Conservation (phyloP, 192 early-diverging fungal species). For the Coemansia sp. region DNA sequence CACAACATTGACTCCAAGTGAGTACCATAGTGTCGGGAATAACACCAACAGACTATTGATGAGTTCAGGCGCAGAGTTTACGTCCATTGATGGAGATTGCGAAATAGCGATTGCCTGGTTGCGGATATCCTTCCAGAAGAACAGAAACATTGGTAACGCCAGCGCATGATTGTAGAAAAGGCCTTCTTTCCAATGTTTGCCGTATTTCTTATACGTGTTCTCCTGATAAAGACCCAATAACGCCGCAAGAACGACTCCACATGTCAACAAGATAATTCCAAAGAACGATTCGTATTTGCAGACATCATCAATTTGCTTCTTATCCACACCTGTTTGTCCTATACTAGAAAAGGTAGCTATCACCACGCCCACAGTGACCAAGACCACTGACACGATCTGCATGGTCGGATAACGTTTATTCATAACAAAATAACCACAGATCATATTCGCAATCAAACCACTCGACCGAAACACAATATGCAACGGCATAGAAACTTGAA, state of each 20-base stretch:
- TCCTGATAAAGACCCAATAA: constrained; percentile 85
- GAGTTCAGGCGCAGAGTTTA: not conserved
- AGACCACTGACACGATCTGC: constrained; percentile 62
- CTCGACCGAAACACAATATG: constrained; percentile 90
- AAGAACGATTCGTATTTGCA: constrained; percentile 55
- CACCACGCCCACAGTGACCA: constrained; percentile 78
- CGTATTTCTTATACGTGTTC: constrained; percentile 70
- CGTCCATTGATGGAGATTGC: constrained; percentile 46
- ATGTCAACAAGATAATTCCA: constrained; percentile 66
- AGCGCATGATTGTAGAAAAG: constrained; percentile 86
- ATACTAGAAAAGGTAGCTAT: constrained; percentile 59
- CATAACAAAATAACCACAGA: constrained; percentile 64
- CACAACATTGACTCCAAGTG: constrained; percentile 65
- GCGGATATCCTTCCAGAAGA: constrained; percentile 69
- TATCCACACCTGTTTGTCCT: not conserved
- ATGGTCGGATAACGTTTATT: constrained; percentile 59
- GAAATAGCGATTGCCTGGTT: constrained; percentile 46
- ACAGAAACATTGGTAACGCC: constrained; percentile 75
- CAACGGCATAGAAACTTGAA: constrained; percentile 79
- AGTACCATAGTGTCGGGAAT: constrained; percentile 67
- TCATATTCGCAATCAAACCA: constrained; percentile 81
- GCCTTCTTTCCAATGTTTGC: constrained; percentile 83
- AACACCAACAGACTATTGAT: constrained; percentile 8
- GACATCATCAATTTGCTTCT: not conserved
- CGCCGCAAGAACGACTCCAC: constrained; percentile 76